Evolutionary conservation across 495 filamentous ascomycete genomes (phyloP).

Genomic region (Podospora bellae-mahoneyi): DNA sequence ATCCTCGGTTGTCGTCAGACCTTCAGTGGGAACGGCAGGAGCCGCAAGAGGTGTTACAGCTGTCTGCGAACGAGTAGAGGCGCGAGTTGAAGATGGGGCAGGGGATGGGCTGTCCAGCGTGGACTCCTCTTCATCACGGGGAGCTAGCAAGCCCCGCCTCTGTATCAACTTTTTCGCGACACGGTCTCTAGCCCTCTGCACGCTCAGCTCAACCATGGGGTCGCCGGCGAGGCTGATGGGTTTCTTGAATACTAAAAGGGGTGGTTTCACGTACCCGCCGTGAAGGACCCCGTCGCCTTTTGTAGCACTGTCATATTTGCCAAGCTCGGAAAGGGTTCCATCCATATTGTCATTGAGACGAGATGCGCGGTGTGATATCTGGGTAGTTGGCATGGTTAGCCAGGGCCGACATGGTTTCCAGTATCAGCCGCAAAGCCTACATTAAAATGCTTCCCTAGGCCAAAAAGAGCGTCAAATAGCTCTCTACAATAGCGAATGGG

Average conservation of each 20-base stretch:
- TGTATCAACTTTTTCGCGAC: neutral
- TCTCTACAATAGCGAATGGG: slow-evolving; percentile 30
- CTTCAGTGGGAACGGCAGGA: neutral
- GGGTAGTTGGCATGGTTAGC: neutral
- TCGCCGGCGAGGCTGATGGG: slow-evolving; percentile 15
- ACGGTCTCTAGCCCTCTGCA: neutral
- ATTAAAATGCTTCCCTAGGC: slow-evolving; percentile 30
- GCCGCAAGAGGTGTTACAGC: neutral
- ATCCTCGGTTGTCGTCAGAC: neutral
- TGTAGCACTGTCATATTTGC: slow-evolving; percentile 15
- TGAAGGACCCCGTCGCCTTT: slow-evolving; percentile 9
- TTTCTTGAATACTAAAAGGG: slow-evolving; percentile 21
- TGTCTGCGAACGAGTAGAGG: neutral
- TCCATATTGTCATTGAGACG: slow-evolving; percentile 30
- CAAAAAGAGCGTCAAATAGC: slow-evolving; percentile 18
- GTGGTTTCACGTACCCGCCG: slow-evolving; percentile 15
- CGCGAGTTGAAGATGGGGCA: neutral
- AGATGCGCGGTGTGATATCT: slow-evolving; percentile 16
- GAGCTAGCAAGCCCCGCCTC: neutral
- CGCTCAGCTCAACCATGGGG: slow-evolving; percentile 14
- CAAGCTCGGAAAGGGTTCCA: slow-evolving; percentile 28
- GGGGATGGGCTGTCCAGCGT: neutral
- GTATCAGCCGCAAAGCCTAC: slow-evolving; percentile 14
- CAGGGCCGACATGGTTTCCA: neutral
- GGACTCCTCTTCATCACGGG: neutral